A percentile compares a stretch with the other conserved stretches of the same genome.
Conservation (phyloP, 1,284 basidiomycete genomes). For the Irpex sp. region DNA sequence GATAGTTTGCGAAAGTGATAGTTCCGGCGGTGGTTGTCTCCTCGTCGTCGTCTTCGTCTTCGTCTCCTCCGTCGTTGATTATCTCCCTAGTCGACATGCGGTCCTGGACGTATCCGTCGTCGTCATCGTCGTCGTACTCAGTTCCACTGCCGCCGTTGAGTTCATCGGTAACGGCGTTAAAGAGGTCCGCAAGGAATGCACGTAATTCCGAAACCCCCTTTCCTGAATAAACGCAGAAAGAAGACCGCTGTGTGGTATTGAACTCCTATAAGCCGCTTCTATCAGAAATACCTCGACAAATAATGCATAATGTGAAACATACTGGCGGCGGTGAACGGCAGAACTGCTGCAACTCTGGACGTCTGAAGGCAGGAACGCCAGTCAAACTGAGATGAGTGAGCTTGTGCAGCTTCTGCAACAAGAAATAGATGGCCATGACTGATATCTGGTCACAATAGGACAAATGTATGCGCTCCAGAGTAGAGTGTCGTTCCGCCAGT, state of each 20-base stretch:
- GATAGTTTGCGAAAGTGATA: background rate
- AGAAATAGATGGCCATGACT: constrained; percentile 87
- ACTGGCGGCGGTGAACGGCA: constrained; percentile 88
- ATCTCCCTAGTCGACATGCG: constrained; percentile 28
- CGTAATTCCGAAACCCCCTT: constrained; percentile 86
- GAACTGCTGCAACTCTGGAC: constrained; percentile 84
- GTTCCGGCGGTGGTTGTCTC: constrained; percentile 4
- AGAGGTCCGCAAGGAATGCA: constrained; percentile 70
- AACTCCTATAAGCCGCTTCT: constrained; percentile 65
- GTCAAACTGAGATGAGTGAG: constrained; percentile 95
- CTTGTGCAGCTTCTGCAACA: constrained; percentile 84
- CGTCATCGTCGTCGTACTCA: constrained; percentile 68
- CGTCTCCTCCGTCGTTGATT: constrained; percentile 46
- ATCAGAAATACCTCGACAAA: background rate
- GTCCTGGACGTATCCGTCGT: constrained; percentile 7
- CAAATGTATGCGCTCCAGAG: constrained; percentile 93
- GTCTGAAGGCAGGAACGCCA: constrained; percentile 90
- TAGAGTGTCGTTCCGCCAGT: constrained; percentile 76
- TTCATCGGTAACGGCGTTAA: constrained; percentile 67
- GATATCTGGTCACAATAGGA: constrained; percentile 97
- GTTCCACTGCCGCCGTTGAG: constrained; percentile 69
- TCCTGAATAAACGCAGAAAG: constrained; percentile 97
- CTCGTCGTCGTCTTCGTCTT: constrained; percentile 27
- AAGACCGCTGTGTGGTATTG: constrained; percentile 85
- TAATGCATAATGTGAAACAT: constrained; percentile 25